phyloP scores from a whole-genome alignment of 768 basidiomycete genomes.

The Lactifluus volemus region DNA sequence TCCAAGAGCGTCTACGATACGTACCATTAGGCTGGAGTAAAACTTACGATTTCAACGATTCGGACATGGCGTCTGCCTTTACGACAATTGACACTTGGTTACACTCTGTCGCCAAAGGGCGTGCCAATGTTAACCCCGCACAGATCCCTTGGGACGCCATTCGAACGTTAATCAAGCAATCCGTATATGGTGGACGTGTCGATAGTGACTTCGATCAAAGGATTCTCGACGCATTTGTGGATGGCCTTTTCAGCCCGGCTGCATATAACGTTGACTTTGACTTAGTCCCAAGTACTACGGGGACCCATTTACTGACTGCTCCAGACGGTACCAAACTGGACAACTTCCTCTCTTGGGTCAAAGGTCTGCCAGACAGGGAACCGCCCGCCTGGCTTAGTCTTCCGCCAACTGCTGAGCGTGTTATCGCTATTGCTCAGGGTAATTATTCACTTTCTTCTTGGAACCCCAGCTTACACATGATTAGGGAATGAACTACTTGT shows the following conservation, averaged over 20 bases:
- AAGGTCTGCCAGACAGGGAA: constrained; percentile 82
- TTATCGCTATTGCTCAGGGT: constrained; percentile 92
- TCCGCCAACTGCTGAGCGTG: constrained; percentile 84
- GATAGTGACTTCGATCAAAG: constrained; percentile 95
- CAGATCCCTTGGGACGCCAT: constrained; percentile 93
- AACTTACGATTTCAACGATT: constrained; percentile 97
- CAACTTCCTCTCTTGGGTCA: constrained; percentile 87
- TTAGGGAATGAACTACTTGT: constrained; percentile 73
- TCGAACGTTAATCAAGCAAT: constrained; percentile 89
- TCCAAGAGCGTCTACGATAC: constrained; percentile 94
- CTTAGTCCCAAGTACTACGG: constrained; percentile 60
- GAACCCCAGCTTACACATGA: constrained; percentile 1
- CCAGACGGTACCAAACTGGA: constrained; percentile 93
- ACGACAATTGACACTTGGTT: constrained; percentile 92
- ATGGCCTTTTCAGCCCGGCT: constrained; percentile 73
- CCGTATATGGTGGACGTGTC: constrained; percentile 89
- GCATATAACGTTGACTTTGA: constrained; percentile 94
- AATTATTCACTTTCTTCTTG: constrained; percentile 17
- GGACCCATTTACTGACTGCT: constrained; percentile 49
- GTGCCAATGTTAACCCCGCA: constrained; percentile 86
- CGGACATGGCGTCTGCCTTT: constrained; percentile 90
- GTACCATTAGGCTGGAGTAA: constrained; percentile 96
- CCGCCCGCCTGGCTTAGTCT: constrained; percentile 93
- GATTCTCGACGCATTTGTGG: constrained; percentile 89
- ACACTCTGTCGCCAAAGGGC: constrained; percentile 67